Evolutionary conservation across 495 filamentous ascomycete genomes (phyloP), one percentile per base, ranked within the genome.

Genomic region (Bombardia bombarda): DNA sequence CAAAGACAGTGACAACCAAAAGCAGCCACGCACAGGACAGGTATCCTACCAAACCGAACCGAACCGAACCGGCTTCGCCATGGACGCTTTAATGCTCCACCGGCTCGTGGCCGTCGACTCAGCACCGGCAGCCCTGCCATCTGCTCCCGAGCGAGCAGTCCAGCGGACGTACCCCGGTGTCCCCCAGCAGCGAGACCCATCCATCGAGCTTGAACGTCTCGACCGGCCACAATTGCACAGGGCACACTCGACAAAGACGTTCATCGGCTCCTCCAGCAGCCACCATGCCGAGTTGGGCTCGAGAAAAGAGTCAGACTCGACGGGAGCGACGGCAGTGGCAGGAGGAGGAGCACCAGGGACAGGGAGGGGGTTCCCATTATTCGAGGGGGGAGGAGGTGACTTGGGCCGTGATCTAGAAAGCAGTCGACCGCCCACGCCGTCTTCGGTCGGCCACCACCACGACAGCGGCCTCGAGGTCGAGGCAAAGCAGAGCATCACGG

Each of bases 341-440:
- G 9, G 2, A 13, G 26, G 26, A 28, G 32, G 1, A 19, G 22
- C 23, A 28, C 21, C 18, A 14, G 31, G 13, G 26, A 45, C 62
- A 69, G 37, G 57, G 67, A 62, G 38, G 37, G 34, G 21, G 74
- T 80, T 34, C 49, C n/a, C n/a, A n/a, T n/a, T n/a, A n/a, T n/a
- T n/a, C n/a, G n/a, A n/a, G n/a, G n/a, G n/a, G n/a, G n/a, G n/a
- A n/a, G n/a, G n/a, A n/a, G n/a, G n/a, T n/a, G n/a, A n/a, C n/a
- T n/a, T n/a, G n/a, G n/a, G n/a, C n/a, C n/a, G n/a, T n/a, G 38
- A 40, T n/a, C 38, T 40, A 3, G 38, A 40, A 19, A 30, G n/a
- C 10, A 30, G 24, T 25, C 38, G 38, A 16, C 38, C 38, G 4
- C 83, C 1, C 79, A 84, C 51, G 71, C 64, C 56, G 78, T 68